Conservation (phyloP, 1,284 basidiomycete genomes). For the Ustilago loliicola region DNA sequence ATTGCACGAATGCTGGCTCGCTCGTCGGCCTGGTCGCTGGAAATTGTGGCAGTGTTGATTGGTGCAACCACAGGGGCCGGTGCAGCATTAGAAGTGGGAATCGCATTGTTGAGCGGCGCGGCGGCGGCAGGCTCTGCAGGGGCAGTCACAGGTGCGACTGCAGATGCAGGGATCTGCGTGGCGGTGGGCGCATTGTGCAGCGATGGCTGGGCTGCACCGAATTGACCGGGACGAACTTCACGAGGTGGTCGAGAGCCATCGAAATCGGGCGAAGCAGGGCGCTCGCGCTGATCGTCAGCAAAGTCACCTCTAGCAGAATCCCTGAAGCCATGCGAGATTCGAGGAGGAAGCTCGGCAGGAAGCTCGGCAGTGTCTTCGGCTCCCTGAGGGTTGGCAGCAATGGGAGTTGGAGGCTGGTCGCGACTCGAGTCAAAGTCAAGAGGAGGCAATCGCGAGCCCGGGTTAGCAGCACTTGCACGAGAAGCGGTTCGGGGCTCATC, state of each 20-base stretch:
- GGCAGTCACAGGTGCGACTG: slow-evolving; percentile 18
- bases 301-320: slow-evolving; percentile 27
- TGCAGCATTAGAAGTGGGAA: slow-evolving; percentile 16
- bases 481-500: slow-evolving; percentile 25
- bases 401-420: slow-evolving; percentile 12
- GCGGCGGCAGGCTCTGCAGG: slow-evolving; percentile 21
- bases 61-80: slow-evolving; percentile 16
- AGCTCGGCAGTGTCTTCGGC: slow-evolving; percentile 10
- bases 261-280: slow-evolving; percentile 23
- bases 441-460: slow-evolving; percentile 43
- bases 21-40: slow-evolving; percentile 17
- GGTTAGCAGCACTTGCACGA: slow-evolving; percentile 26
- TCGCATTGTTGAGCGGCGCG: slow-evolving; percentile 21
- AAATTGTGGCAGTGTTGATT: not conserved
- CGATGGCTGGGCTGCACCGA: slow-evolving; percentile 7
- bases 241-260: slow-evolving; percentile 26
- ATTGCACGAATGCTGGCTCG: slow-evolving; percentile 18
- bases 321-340: slow-evolving; percentile 30
- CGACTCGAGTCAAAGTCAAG: slow-evolving; percentile 47
- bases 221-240: slow-evolving; percentile 21
- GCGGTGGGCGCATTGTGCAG: slow-evolving; percentile 7
- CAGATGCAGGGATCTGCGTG: slow-evolving; percentile 12
- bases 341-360: slow-evolving; percentile 15
- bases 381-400: slow-evolving; percentile 1
- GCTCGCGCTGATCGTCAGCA: slow-evolving; percentile 11